Conservation (phyloP, 805 yeast species). For the Wickerhamiella qilinensis region DNA sequence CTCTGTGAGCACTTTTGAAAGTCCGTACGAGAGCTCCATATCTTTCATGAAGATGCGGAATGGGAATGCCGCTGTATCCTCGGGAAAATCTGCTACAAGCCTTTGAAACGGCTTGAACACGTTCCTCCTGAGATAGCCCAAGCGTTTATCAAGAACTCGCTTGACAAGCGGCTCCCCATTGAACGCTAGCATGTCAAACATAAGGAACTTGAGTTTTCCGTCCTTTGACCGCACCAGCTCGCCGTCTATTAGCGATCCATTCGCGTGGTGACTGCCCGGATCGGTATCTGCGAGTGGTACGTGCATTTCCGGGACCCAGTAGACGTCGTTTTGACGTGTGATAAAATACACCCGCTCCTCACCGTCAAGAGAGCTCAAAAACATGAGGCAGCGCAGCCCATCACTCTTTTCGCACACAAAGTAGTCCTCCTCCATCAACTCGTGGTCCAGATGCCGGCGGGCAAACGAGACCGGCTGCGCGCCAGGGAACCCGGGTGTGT, state of each 20-base stretch:
- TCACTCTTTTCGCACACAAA: conserved; percentile 93
- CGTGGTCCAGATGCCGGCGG: conserved; percentile 47
- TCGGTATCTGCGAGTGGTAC: conserved; percentile 44
- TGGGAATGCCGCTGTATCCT: conserved; percentile 59
- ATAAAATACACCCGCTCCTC: conserved; percentile 84
- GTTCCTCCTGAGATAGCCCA: conserved; percentile 71
- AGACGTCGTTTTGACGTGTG: conserved; percentile 79
- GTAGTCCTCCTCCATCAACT: conserved; percentile 57
- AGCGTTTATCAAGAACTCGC: conserved; percentile 59
- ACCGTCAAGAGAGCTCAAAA: conserved; percentile 25
- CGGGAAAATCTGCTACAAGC: conserved; percentile 53
- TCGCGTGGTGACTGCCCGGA: conserved; percentile 46
- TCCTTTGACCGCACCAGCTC: conserved; percentile 49
- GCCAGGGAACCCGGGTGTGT: conserved; percentile 52
- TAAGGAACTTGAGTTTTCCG: conserved; percentile 50
- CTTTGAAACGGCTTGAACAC: conserved; percentile 71
- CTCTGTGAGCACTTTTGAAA: conserved; percentile 57
- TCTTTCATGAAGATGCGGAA: conserved; percentile 75
- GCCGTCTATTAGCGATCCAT: conserved; percentile 81
- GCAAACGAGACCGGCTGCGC: conserved; percentile 92
- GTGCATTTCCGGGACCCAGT: conserved; percentile 58
- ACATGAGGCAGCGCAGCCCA: conserved; percentile 73
- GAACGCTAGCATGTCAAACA: conserved; percentile 81
- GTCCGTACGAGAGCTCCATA: conserved; percentile 71
- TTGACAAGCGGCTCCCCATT: conserved; percentile 58